Conservation (phyloP, 1,284 basidiomycete species). For the Apiotrichum porosum region DNA sequence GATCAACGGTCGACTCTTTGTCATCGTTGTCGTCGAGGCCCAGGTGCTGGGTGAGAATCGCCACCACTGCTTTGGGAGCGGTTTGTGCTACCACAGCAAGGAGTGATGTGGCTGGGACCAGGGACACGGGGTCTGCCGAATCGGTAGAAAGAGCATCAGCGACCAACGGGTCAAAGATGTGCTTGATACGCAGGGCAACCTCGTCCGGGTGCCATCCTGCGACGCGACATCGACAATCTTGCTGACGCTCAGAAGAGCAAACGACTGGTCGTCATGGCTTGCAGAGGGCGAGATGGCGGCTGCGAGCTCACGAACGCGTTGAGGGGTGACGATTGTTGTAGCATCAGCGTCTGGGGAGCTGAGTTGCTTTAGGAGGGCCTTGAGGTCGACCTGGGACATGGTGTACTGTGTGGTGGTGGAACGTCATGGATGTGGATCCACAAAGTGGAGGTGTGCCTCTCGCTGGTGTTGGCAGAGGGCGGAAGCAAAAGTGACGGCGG, state of each 20-base stretch:
- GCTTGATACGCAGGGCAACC: conserved; percentile 5
- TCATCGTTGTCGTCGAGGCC: conserved; percentile 4
- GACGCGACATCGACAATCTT: conserved; percentile 7
- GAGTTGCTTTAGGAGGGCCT: conserved; percentile 7
- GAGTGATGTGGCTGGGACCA: conserved; percentile 19
- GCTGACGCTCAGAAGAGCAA: conserved; percentile 10
- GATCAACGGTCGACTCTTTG: conserved; percentile 13
- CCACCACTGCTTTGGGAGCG: conserved; percentile 16
- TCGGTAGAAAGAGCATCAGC: conserved; percentile 2
- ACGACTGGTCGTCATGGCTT: neutral
- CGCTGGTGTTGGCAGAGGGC: too few relatives aligned
- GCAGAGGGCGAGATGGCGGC: neutral
- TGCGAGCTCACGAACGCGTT: neutral
- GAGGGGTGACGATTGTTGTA: neutral
- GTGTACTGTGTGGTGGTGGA: neutral
- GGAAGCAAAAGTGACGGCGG: too few relatives aligned
- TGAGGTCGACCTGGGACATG: conserved; percentile 7
- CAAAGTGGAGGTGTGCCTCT: too few relatives aligned
- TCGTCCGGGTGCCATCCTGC: neutral
- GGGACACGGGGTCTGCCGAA: conserved; percentile 1
- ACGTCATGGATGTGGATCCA: too few relatives aligned
- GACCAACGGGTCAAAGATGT: conserved; percentile 11
- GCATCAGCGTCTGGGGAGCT: conserved; percentile 1
- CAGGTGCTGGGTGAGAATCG: conserved; percentile 23
- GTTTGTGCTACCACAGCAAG: conserved; percentile 31